Conservation (phyloP, 306 rosid species). For the Fragaria vesca region DNA sequence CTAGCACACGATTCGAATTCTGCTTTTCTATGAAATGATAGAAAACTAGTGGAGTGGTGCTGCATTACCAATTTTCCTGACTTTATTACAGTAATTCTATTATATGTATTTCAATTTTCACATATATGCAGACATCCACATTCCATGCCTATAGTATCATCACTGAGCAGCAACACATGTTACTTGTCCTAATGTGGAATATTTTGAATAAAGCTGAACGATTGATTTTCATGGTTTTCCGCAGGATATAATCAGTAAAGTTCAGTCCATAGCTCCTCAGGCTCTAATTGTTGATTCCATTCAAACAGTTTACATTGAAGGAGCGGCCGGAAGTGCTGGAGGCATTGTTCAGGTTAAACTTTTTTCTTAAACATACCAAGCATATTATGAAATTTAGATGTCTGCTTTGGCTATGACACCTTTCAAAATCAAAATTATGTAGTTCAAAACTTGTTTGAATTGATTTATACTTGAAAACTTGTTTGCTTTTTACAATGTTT, state of each 20-base stretch:
- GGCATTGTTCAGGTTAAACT: constrained; percentile 58
- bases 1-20: neutral
- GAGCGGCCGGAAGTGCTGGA: constrained; percentile 79
- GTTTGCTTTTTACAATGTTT: neutral
- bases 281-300: constrained; percentile 85
- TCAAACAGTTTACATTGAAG: constrained; percentile 79
- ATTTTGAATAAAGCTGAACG: constrained; percentile 17
- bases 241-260: constrained; percentile 78
- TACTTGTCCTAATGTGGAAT: constrained; percentile 16
- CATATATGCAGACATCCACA: neutral
- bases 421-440: neutral
- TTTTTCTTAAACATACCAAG: constrained; percentile 10
- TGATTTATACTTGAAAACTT: neutral
- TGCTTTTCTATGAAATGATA: neutral
- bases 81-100: neutral
- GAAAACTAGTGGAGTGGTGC: neutral
- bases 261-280: constrained; percentile 57
- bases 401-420: constrained; percentile 8
- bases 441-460: neutral
- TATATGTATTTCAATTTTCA: neutral
- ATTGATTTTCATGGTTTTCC: constrained; percentile 25
- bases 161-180: neutral
- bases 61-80: neutral
- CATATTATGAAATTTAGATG: constrained; percentile 5
- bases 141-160: neutral